Conservation (phyloP, 108 stramenopile genomes). For the Licmophora abbreviata region DNA sequence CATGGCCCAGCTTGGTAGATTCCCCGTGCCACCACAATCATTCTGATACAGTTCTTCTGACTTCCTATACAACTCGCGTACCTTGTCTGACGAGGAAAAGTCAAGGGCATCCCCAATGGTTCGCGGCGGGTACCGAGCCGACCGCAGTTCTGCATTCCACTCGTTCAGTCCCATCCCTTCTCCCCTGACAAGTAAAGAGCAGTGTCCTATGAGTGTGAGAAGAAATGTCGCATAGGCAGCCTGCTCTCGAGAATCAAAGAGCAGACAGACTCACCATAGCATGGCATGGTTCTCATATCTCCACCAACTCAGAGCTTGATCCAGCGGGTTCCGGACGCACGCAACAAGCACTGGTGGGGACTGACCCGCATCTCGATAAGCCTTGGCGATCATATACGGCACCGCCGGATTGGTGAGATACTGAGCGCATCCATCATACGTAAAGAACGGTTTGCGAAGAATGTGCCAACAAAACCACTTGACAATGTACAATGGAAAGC, state of each 20-base stretch:
- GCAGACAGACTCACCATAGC: constrained; percentile 11
- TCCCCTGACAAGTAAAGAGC: constrained; percentile 7
- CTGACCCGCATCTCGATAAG: constrained; percentile 18
- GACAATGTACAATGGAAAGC: constrained; percentile 49
- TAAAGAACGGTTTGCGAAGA: constrained; percentile 40
- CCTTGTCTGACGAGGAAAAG: constrained; percentile 23
- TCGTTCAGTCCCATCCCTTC: constrained; percentile 33
- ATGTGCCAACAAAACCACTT: constrained; percentile 34
- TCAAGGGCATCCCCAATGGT: constrained; percentile 28
- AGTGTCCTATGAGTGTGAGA: neutral
- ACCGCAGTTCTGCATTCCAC: constrained; percentile 36
- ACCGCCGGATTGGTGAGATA: constrained; percentile 50
- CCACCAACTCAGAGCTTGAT: constrained; percentile 69
- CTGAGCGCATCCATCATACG: constrained; percentile 62
- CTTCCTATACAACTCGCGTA: constrained; percentile 16
- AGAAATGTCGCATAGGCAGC: neutral
- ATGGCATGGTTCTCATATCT: constrained; percentile 55
- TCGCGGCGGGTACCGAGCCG: constrained; percentile 32
- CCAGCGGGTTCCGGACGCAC: constrained; percentile 42
- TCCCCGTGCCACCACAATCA: neutral
- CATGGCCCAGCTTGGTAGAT: constrained; percentile 47
- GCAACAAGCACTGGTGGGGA: constrained; percentile 41
- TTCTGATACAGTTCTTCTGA: constrained; percentile 28
- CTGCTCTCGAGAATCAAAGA: constrained; percentile 1
- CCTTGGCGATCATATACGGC: constrained; percentile 45